Percentiles rank a stretch among this genome's conserved stretches.
Evolutionary conservation across 2,329 filamentous ascomycete genomes (phyloP).

Genomic region (Pochonia chlamydosporia): DNA sequence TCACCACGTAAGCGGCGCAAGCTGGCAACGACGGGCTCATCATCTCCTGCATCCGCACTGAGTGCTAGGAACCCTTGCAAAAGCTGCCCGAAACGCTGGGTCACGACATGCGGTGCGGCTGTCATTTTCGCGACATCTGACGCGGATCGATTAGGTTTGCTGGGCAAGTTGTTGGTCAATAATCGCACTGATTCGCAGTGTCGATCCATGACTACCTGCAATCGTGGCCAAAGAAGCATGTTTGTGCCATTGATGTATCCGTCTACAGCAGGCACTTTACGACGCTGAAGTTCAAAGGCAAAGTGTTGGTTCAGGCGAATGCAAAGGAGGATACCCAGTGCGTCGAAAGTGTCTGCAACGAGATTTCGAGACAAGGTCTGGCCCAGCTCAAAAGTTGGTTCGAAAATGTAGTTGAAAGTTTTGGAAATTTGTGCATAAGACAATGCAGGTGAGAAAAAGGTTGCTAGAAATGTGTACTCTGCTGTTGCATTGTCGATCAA

Average conservation of each 20-base stretch:
- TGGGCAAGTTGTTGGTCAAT: conserved; percentile 49
- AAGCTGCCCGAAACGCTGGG: conserved; percentile 93
- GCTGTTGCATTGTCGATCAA: conserved; percentile 89
- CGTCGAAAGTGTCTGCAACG: conserved; percentile 72
- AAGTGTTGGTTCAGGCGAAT: conserved; percentile 91
- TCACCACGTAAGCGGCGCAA: conserved; percentile 71
- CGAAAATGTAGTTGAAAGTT: conserved; percentile 83
- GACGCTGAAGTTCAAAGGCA: conserved; percentile 87
- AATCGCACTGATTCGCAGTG: conserved; percentile 82
- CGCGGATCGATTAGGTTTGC: conserved; percentile 32
- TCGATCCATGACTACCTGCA: conserved; percentile 88
- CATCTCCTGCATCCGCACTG: conserved; percentile 85
- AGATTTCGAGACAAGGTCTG: conserved; percentile 71
- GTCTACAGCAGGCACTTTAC: conserved; percentile 84
- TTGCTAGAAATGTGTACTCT: conserved; percentile 88
- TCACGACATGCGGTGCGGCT: conserved; percentile 83
- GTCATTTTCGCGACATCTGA: conserved; percentile 56
- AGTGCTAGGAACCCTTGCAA: conserved; percentile 77
- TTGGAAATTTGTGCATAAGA: conserved; percentile 72
- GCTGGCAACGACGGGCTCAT: conserved; percentile 84
- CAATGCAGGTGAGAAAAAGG: conserved; percentile 78
- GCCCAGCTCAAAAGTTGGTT: conserved; percentile 81
- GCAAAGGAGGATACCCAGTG: conserved; percentile 80
- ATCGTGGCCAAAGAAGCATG: conserved; percentile 94
- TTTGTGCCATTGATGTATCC: conserved; percentile 89